These are phyloP conservation scores for Passiflora organensis DNA, from an alignment of 345 rosid genomes.

Conservation along the genomic window DNA sequence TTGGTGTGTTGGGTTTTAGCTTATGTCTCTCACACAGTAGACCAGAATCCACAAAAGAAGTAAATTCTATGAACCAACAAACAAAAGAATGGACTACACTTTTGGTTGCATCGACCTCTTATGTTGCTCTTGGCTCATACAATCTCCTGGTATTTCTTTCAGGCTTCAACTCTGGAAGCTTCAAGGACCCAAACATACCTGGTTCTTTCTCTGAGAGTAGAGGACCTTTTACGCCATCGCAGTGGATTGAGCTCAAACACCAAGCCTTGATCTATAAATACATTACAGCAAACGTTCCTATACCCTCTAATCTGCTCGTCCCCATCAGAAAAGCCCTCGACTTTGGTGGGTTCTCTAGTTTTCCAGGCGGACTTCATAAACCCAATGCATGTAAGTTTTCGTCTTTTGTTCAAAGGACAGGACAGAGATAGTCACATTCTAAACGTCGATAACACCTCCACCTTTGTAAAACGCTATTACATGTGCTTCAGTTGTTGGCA, in stretches of 20 bases:
- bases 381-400: constrained; percentile 51
- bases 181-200: constrained; percentile 34
- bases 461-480: too few species aligned
- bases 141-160: constrained; percentile 10
- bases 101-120: not conserved
- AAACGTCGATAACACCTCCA: too few species aligned
- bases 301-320: constrained; percentile 67
- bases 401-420: not conserved
- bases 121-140: not conserved
- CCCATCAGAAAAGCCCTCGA: constrained; percentile 74
- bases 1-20: constrained; percentile 8
- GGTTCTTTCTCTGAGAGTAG: constrained; percentile 36
- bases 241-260: constrained; percentile 93
- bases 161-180: constrained; percentile 36
- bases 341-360: constrained; percentile 42
- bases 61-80: not conserved
- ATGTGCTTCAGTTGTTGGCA: not conserved
- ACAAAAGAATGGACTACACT: not conserved
- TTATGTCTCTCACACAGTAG: constrained; percentile 16
- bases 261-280: constrained; percentile 92
- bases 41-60: constrained; percentile 12
- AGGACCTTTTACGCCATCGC: constrained; percentile 63
- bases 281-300: constrained; percentile 65
- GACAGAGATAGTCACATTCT: not conserved
- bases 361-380: constrained; percentile 36